These are phyloP conservation scores for Chaetomium sp. DNA, from an alignment of 2,329 filamentous ascomycete genomes.

Conservation along the genomic window DNA sequence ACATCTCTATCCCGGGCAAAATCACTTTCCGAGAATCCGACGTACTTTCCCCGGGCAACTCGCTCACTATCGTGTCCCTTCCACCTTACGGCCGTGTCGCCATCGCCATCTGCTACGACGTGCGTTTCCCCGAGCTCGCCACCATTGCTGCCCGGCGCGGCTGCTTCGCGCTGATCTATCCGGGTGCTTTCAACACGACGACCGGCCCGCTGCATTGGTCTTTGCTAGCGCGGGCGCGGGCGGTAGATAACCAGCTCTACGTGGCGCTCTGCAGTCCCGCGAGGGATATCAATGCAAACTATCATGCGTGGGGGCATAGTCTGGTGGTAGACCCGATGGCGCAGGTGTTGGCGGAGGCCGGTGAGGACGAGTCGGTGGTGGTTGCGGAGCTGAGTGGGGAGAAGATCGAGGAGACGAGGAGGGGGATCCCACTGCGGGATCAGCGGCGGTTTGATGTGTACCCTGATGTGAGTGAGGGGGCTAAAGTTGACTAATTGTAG, in stretches of 20 bases:
- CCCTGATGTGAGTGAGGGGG: conserved; percentile 65
- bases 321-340: conserved; percentile 85
- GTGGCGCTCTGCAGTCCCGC: conserved; percentile 90
- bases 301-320: conserved; percentile 90
- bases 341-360: conserved; percentile 69
- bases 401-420: conserved; percentile 67
- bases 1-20: conserved; percentile 94
- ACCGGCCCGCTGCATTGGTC: conserved; percentile 92
- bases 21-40: conserved; percentile 89
- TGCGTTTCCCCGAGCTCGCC: conserved; percentile 91
- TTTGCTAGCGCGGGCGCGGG: conserved; percentile 72
- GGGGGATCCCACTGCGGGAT: conserved; percentile 72
- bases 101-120: conserved; percentile 94
- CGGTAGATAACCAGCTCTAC: conserved; percentile 91
- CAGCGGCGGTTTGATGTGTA: conserved; percentile 96
- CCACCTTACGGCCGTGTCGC: conserved; percentile 84
- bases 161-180: conserved; percentile 85
- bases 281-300: conserved; percentile 66
- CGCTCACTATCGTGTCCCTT: conserved; percentile 77
- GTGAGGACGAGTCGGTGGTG: conserved; percentile 69
- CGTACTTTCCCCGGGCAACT: conserved; percentile 77
- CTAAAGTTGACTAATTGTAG: conserved; percentile 36
- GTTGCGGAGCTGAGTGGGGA: conserved; percentile 63
- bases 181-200: conserved; percentile 93
- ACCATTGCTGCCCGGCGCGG: conserved; percentile 79